Base-by-base conservation (phyloP, 2,329 filamentous ascomycete species). In the Aspergillus puulaauensis region DNA sequence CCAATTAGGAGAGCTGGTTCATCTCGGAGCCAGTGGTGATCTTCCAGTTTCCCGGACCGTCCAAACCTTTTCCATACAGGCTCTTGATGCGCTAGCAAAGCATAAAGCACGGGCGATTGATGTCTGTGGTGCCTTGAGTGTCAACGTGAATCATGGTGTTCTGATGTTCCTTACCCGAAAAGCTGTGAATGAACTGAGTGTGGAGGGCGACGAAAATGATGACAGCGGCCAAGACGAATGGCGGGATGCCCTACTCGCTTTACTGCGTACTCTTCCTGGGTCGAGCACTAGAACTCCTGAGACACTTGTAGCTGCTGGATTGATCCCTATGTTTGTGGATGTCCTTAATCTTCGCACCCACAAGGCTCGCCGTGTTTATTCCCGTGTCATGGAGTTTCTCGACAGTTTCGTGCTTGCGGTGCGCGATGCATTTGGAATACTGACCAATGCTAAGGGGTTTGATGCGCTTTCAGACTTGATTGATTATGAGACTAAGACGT, bases 121-220 rank as follows among this genome's bases (percentile, higher is more conserved):
- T 71, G 89, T 99, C 23, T 87, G 92, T 62, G 87, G 91, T 43
- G 92, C 95, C n/a, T 80, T 99, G 43, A 96, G 92, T 68, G 91
- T 96, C 54, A 96, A 93, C 66, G 93, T 98, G 39, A 98, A 96
- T 67, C 96, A 99, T 67, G 96, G 95, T 14, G 89, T 98, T 31
- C 82, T 99, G 45, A 89, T 98, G 64, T 98, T 97, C 69, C 85
- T 97, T 64, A 89, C 96, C 50, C 86, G 93, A 56, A 97, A 96
- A 74, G 90, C 92, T 9, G 90, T 98, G 57, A 88, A 89, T 17
- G 90, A 92, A 62, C 88, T 99, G 77, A 86, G 83, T 57, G 79
- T 79, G 50, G 85, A 88, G 55, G 76, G 80, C 58, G 80, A 86
- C 40, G 72, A 74, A 14, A 81, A 83, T 21, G 82, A 86, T 62